Conservation (phyloP, 1,284 basidiomycete species). For the Cutaneotrichosporon sp. region DNA sequence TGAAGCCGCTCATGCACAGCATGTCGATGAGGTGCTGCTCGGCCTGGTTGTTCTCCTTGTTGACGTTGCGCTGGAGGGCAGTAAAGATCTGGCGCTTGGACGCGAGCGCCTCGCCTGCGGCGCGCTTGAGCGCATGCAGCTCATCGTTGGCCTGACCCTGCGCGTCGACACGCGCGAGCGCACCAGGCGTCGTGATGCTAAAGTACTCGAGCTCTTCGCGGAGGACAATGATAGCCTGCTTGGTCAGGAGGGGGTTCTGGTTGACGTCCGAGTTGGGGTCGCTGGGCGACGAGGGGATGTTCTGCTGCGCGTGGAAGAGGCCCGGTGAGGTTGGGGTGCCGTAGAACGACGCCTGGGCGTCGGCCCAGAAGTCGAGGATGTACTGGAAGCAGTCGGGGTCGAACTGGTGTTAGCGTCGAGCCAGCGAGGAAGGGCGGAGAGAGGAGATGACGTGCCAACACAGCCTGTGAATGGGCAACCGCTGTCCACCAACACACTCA, state of each 20-base stretch:
- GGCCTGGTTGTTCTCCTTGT: constrained; percentile 98
- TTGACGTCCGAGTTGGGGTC: constrained; percentile 41
- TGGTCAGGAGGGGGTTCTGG: constrained; percentile 87
- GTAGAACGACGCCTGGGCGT: constrained; percentile 86
- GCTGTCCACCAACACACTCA: constrained; percentile 56
- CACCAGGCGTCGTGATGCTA: constrained; percentile 63
- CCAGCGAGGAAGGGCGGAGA: not conserved
- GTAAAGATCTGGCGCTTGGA: constrained; percentile 93
- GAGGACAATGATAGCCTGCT: constrained; percentile 97
- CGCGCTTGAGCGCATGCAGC: constrained; percentile 72
- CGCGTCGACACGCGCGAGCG: constrained; percentile 62
- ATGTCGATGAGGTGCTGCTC: constrained; percentile 99
- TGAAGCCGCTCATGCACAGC: constrained; percentile 99
- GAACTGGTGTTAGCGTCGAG: constrained; percentile 62
- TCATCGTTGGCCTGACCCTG: constrained; percentile 71
- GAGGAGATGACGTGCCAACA: no score
- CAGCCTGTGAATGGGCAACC: no score
- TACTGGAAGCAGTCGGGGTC: constrained; percentile 95
- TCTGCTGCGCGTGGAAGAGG: constrained; percentile 74
- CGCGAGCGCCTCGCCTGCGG: constrained; percentile 82
- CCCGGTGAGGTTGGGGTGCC: constrained; percentile 74
- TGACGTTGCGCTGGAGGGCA: constrained; percentile 95
- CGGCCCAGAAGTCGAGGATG: constrained; percentile 86
- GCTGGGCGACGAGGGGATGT: constrained; percentile 60
- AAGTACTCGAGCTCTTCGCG: constrained; percentile 99